A percentile compares a stretch with the other conserved stretches of the same genome.
Conservation (phyloP, 2,329 filamentous ascomycete genomes). For the Diaporthe ilicicola region DNA sequence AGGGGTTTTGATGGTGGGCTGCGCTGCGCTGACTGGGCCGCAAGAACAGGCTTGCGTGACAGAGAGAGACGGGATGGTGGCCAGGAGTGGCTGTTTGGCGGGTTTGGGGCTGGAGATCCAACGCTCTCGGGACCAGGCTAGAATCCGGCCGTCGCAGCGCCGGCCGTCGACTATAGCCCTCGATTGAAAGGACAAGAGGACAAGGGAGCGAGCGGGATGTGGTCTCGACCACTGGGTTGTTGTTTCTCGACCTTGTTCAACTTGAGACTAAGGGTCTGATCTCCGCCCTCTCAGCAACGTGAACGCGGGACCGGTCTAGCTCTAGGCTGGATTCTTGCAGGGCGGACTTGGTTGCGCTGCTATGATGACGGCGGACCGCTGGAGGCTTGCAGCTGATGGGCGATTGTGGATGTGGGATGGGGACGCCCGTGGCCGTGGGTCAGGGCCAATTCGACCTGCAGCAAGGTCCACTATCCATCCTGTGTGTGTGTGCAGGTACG, state of each 20-base stretch:
- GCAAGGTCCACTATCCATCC: slow-evolving; percentile 14
- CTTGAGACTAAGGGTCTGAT: neutral
- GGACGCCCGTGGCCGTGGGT: slow-evolving; percentile 16
- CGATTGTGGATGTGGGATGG: slow-evolving; percentile 2
- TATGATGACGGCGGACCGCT: slow-evolving; percentile 18
- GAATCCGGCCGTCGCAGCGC: slow-evolving; percentile 14
- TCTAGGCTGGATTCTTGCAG: neutral
- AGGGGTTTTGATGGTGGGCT: slow-evolving; percentile 9
- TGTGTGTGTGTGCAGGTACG: slow-evolving; percentile 12
- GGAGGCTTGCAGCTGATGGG: slow-evolving; percentile 2
- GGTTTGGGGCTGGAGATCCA: slow-evolving; percentile 20
- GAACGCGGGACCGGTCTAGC: neutral
- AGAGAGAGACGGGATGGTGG: slow-evolving; percentile 16
- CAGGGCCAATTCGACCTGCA: slow-evolving; percentile 24
- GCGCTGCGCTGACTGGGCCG: slow-evolving; percentile 1
- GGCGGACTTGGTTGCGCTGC: neutral
- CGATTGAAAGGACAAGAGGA: neutral
- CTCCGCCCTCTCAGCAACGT: neutral
- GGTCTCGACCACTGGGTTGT: slow-evolving; percentile 1
- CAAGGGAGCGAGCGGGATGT: neutral
- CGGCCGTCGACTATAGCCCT: slow-evolving; percentile 11
- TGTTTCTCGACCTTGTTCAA: neutral
- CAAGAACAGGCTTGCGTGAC: slow-evolving; percentile 13
- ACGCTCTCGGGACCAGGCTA: slow-evolving; percentile 21
- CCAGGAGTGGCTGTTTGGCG: slow-evolving; percentile 5